phyloP scores from a whole-genome alignment of 169 alveolate genomes.

The Plasmodium coatneyi region DNA sequence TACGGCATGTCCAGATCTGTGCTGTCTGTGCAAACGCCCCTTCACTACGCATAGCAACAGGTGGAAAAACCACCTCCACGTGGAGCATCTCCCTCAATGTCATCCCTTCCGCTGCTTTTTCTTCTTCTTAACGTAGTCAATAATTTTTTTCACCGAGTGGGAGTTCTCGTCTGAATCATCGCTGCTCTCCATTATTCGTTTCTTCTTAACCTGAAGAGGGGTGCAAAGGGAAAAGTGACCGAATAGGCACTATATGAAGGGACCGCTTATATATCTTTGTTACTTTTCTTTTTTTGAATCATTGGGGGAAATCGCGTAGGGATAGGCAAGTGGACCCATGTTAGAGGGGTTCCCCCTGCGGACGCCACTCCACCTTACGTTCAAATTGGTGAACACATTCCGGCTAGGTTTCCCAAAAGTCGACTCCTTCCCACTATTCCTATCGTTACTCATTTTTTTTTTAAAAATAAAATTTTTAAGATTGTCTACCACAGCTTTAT shows the following conservation, averaged over 20 bases:
- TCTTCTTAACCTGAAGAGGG: slow-evolving; percentile 36
- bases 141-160: slow-evolving; percentile 14
- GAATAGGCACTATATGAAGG: not conserved
- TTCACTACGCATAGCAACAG: not conserved
- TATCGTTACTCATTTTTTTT: not conserved
- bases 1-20: not conserved
- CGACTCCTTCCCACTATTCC: not conserved
- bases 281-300: not conserved
- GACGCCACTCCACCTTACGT: not conserved
- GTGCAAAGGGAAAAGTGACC: not conserved
- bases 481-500: slow-evolving; percentile 6
- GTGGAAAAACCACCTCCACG: not conserved
- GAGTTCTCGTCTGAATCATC: slow-evolving; percentile 52
- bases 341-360: not conserved
- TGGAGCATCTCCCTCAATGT: not conserved
- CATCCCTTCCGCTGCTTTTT: slow-evolving; percentile 1
- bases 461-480: slow-evolving; percentile 25
- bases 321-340: not conserved
- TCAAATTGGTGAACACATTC: slow-evolving; percentile 32
- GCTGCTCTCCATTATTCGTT: slow-evolving; percentile 47
- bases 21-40: not conserved
- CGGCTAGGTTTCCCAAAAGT: not conserved
- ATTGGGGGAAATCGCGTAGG: not conserved
- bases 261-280: not conserved
- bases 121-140: slow-evolving; percentile 35